These are phyloP conservation scores for Sinapis alba DNA, from an alignment of 441 rosid species.

Conservation along the genomic window DNA sequence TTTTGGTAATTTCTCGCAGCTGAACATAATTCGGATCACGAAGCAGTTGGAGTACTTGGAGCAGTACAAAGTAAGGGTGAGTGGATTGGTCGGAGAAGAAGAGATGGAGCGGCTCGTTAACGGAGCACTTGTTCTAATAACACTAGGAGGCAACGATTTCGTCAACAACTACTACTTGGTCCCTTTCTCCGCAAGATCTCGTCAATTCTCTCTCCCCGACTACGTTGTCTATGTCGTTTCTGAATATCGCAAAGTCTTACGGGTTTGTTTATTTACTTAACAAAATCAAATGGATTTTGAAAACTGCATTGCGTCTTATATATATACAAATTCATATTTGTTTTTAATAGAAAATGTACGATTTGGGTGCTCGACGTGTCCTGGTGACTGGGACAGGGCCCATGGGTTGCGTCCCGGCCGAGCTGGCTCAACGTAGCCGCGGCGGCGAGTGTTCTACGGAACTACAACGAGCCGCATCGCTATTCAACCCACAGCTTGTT, in stretches of 20 bases:
- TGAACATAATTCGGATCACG: conserved; percentile 69
- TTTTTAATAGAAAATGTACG: conserved; percentile 56
- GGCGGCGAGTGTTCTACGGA: conserved; percentile 69
- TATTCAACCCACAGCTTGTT: conserved; percentile 79
- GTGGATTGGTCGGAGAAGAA: conserved; percentile 59
- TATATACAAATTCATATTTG: not conserved
- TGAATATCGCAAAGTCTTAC: conserved; percentile 76
- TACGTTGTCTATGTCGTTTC: conserved; percentile 75
- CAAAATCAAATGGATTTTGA: not conserved
- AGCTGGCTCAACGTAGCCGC: conserved; percentile 63
- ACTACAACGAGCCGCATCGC: conserved; percentile 62
- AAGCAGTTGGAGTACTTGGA: conserved; percentile 68
- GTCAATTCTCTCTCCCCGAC: conserved; percentile 77
- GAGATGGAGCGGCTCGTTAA: conserved; percentile 56
- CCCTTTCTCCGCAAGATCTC: conserved; percentile 87
- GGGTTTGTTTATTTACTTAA: conserved; percentile 22
- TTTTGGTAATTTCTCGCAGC: conserved; percentile 43
- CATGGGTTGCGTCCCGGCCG: conserved; percentile 87
- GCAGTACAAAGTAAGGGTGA: conserved; percentile 71
- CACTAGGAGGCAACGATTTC: conserved; percentile 91
- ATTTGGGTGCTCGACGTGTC: conserved; percentile 77
- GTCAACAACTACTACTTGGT: conserved; percentile 89
- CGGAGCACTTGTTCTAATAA: conserved; percentile 72
- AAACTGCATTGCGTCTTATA: not conserved
- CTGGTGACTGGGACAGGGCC: conserved; percentile 93